Base-by-base conservation (phyloP, 2,329 filamentous ascomycete species). In the Cryphonectria naterciae region DNA sequence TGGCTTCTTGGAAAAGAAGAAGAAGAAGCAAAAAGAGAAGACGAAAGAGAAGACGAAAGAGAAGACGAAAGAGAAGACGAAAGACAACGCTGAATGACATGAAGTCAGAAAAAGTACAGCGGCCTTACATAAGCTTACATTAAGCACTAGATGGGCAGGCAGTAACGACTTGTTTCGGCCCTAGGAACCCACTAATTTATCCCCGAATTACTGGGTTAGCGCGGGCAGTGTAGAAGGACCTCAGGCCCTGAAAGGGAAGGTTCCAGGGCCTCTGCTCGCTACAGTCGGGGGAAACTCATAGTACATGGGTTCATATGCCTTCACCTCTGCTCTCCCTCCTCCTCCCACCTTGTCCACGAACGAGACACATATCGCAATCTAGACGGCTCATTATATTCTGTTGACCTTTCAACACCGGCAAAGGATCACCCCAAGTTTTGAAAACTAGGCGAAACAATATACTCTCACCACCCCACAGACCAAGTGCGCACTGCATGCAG, bases 11-110 rank as follows among this genome's bases (percentile, higher is more conserved):
- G 32, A 32, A 32, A 32, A 3, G 32, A 32, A 32, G 4, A 32
- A 32, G 32, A 32, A 32, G 32, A 32, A 4, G 32, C 3, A 32
- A 32, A 32, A 32, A 32, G 7, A 39, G 11, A 28, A 19, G 8
- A 81, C 37, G 75, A 41, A 2, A 19, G 54, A 3, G 17, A 54
- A 83, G n/a, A 81, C 37, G 76, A 41, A 6, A 17, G 7, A 39
- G 11, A 28, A 17, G 7, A 19, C 1, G 6, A n/a, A 2, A 19
- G 17, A 46, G 17, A 54, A 83, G n/a, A 81, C 37, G 75, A 41
- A 2, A 19, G 54, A 3, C 54, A 25, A 84, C 77, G 32, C 80
- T 77, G 1, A 79, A 80, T 0, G 78, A 77, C 84, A 88, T 86
- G 68, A 88, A 88, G 11, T 81, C 78, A 2, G 28, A n/a, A 58